phyloP scores from a whole-genome alignment of 208 protist genomes.

The Acanthamoeba healyi region DNA sequence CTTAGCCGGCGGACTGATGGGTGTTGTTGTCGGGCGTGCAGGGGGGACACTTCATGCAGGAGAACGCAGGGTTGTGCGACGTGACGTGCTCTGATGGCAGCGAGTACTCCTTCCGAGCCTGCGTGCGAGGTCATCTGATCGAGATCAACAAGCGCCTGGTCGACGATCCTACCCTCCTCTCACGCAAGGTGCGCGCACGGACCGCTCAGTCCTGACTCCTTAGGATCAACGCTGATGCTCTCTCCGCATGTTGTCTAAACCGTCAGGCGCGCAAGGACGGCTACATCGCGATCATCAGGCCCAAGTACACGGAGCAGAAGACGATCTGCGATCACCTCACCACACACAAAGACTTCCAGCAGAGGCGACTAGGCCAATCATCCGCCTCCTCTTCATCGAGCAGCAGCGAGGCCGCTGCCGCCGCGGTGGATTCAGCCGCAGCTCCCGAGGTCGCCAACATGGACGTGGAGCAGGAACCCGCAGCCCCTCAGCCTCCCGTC shows the following conservation, averaged over 20 bases:
- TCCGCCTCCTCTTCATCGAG: neutral
- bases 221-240: neutral
- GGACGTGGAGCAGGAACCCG: neutral
- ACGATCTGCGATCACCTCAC: constrained; percentile 31
- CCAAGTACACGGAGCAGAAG: constrained; percentile 19
- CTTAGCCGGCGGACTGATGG: neutral
- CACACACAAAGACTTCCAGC: constrained; percentile 5
- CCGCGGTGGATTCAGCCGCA: too few species aligned
- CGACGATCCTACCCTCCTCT: constrained; percentile 15
- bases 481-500: neutral
- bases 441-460: neutral
- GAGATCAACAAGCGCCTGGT: constrained; percentile 62
- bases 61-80: constrained; percentile 33
- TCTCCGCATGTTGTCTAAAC: neutral
- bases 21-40: neutral
- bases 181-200: neutral
- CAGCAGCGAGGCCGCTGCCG: neutral
- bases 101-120: neutral
- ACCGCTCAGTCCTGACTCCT: neutral
- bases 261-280: constrained; percentile 55
- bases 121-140: constrained; percentile 62
- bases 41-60: constrained; percentile 58
- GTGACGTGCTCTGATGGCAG: constrained; percentile 72
- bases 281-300: constrained; percentile 68
- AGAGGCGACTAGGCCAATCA: neutral